Percentiles rank a stretch among this genome's conserved stretches.
These are phyloP conservation scores for Ramaria sp. DNA, from an alignment of 768 basidiomycete species.

Conservation along the genomic window DNA sequence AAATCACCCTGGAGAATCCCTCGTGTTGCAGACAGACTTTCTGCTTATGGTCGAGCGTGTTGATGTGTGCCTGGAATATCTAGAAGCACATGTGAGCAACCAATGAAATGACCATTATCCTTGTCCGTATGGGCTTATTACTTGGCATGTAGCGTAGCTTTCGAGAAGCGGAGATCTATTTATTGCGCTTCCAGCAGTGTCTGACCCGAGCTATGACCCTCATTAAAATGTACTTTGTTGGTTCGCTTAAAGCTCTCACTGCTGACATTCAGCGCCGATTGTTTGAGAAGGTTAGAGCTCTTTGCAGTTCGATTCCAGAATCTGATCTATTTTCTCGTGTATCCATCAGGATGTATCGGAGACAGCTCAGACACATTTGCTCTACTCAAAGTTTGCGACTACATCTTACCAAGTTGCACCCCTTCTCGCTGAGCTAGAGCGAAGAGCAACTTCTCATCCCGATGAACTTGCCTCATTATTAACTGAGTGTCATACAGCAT, in stretches of 20 bases:
- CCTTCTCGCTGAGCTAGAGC: conserved; percentile 76
- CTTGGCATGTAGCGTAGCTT: conserved; percentile 59
- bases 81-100: conserved; percentile 68
- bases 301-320: background rate
- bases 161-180: conserved; percentile 84
- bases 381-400: conserved; percentile 81
- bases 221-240: conserved; percentile 94
- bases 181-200: conserved; percentile 97
- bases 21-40: conserved; percentile 87
- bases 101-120: background rate
- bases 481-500: conserved; percentile 79
- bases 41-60: conserved; percentile 93
- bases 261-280: conserved; percentile 68
- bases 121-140: background rate
- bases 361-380: conserved; percentile 71
- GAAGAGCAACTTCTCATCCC: conserved; percentile 61
- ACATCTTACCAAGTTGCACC: conserved; percentile 64
- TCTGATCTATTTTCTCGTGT: background rate
- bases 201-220: conserved; percentile 97
- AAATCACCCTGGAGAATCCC: conserved; percentile 85
- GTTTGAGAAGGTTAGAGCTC: conserved; percentile 49
- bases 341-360: conserved; percentile 56
- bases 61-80: conserved; percentile 87
- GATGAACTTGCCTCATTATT: conserved; percentile 77
- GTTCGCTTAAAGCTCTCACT: conserved; percentile 67